These are phyloP conservation scores for Colletotrichum truncatum DNA, from an alignment of 2,329 filamentous ascomycete genomes.

Conservation along the genomic window DNA sequence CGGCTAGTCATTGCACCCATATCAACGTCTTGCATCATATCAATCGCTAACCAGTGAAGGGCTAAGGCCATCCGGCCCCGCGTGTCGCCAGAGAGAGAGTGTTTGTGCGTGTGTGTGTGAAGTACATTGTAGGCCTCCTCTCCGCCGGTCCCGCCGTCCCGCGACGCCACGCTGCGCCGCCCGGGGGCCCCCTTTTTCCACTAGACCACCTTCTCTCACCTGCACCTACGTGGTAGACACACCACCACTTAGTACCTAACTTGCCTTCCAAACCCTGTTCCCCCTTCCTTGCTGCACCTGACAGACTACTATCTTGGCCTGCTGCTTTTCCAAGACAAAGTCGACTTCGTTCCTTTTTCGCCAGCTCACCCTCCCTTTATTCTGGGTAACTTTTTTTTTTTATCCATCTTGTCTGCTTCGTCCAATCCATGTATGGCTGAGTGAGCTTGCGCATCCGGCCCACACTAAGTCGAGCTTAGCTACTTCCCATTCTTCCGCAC, in stretches of 20 bases:
- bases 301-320: background rate
- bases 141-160: slow-evolving; percentile 16
- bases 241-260: background rate
- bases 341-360: background rate
- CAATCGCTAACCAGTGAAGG: background rate
- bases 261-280: background rate
- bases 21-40: background rate
- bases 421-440: slow-evolving; percentile 13
- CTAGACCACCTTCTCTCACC: background rate
- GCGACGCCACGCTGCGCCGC: slow-evolving; percentile 16
- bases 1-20: background rate
- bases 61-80: too few species aligned
- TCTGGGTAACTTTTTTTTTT: background rate
- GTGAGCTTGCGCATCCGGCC: background rate
- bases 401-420: background rate
- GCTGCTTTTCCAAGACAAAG: slow-evolving; percentile 4
- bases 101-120: too few species aligned
- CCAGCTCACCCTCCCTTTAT: background rate
- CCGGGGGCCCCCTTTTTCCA: background rate
- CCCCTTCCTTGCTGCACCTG: slow-evolving; percentile 6
- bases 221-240: background rate
- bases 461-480: slow-evolving; percentile 5
- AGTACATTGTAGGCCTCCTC: background rate
- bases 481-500: background rate
- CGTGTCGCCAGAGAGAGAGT: too few species aligned